A percentile compares a stretch with the other conserved stretches of the same genome.
phyloP scores from a whole-genome alignment of 192 early-diverging fungal species.

The Podila clonocystis region DNA sequence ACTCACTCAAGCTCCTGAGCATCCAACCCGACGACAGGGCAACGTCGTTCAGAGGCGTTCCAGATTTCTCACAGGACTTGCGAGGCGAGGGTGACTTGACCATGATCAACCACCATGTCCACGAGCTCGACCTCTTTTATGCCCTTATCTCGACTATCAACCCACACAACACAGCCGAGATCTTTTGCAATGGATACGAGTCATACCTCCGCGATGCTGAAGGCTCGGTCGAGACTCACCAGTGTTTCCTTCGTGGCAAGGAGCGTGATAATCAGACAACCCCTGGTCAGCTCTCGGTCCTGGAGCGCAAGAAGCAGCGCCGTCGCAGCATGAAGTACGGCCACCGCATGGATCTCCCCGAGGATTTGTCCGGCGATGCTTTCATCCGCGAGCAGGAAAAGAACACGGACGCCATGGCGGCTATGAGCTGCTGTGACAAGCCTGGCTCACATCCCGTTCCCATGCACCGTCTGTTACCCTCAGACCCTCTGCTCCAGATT shows the following conservation, averaged over 20 bases:
- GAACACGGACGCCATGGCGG: constrained; percentile 32
- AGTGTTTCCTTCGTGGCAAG: constrained; percentile 58
- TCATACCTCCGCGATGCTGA: constrained; percentile 66
- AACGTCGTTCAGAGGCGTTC: constrained; percentile 48
- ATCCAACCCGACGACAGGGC: constrained; percentile 69
- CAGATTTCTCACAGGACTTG: constrained; percentile 21
- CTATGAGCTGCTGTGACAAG: constrained; percentile 25
- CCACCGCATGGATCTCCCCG: constrained; percentile 49
- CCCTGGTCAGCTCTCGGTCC: constrained; percentile 29
- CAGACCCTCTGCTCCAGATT: constrained; percentile 74
- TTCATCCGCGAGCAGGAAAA: constrained; percentile 28
- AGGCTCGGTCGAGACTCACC: constrained; percentile 54
- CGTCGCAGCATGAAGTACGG: constrained; percentile 64
- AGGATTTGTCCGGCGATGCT: constrained; percentile 29
- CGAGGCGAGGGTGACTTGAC: constrained; percentile 26
- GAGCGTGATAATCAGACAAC: constrained; percentile 30
- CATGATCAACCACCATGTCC: constrained; percentile 63
- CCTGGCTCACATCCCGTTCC: constrained; percentile 21
- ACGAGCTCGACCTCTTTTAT: constrained; percentile 68
- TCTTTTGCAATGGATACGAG: constrained; percentile 66
- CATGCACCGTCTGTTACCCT: constrained; percentile 61
- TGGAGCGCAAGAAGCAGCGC: constrained; percentile 49
- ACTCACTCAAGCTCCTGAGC: constrained; percentile 78
- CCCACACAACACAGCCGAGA: constrained; percentile 57
- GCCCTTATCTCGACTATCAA: constrained; percentile 65